A percentile compares a stretch with the other conserved stretches of the same genome.
Conservation (phyloP, 2,329 filamentous ascomycete genomes). For the Epichloe coenophiala region DNA sequence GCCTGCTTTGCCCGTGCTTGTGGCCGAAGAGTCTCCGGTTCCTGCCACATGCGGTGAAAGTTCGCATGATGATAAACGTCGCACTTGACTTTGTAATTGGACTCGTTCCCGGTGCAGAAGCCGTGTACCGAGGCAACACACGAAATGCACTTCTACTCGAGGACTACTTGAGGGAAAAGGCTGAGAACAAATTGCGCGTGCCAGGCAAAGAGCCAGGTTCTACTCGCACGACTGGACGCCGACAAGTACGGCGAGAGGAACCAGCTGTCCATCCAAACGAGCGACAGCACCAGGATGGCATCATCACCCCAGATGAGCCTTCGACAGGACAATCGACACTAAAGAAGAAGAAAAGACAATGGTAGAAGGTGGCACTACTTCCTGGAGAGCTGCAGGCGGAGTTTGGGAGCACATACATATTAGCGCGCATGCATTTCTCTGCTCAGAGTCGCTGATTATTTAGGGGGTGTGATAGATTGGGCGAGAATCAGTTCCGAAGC, state of each 20-base stretch:
- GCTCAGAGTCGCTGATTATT: background rate
- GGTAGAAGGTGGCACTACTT: background rate
- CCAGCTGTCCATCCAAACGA: background rate
- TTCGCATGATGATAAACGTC: slow-evolving; percentile 73
- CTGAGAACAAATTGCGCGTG: slow-evolving; percentile 39
- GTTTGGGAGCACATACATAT: background rate
- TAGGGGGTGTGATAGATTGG: background rate
- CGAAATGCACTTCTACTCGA: slow-evolving; percentile 61
- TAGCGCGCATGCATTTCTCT: background rate
- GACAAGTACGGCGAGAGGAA: slow-evolving; percentile 20
- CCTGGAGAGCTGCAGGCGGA: background rate
- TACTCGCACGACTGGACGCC: slow-evolving; percentile 36
- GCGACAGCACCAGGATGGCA: background rate
- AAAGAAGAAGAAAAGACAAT: background rate
- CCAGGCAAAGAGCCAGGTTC: slow-evolving; percentile 32
- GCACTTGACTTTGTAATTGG: slow-evolving; percentile 60
- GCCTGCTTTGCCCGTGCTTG: slow-evolving; percentile 5
- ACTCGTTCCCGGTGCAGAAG: slow-evolving; percentile 58
- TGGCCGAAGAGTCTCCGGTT: background rate
- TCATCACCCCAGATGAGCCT: background rate
- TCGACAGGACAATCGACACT: background rate
- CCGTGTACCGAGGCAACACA: slow-evolving; percentile 61
- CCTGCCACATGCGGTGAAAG: slow-evolving; percentile 37
- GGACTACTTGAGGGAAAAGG: slow-evolving; percentile 53
- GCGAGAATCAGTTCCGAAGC: background rate